phyloP scores from a whole-genome alignment of 768 basidiomycete species.

The Tulasnella sp. region DNA sequence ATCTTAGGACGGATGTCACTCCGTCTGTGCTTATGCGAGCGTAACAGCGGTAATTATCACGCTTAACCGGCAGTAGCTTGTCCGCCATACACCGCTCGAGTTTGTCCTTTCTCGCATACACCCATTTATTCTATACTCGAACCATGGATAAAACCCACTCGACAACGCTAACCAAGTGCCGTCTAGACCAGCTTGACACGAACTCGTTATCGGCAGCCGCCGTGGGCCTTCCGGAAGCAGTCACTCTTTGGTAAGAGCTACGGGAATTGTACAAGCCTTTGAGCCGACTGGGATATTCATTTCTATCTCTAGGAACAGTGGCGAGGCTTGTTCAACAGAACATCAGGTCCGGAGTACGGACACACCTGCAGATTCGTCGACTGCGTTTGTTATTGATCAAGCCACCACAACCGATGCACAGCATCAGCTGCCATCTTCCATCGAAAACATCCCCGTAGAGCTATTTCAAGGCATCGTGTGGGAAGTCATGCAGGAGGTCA shows the following conservation, averaged over 20 bases:
- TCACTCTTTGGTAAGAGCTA: background rate
- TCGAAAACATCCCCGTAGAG: background rate
- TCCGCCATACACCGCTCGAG: too few relatives aligned
- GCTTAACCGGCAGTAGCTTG: background rate
- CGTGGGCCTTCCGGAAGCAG: background rate
- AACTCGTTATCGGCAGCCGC: background rate
- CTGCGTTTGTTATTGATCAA: background rate
- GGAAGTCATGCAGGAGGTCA: background rate
- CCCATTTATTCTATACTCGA: background rate
- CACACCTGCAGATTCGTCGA: background rate
- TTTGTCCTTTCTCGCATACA: background rate
- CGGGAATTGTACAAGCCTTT: background rate
- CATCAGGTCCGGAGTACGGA: background rate
- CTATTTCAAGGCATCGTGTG: background rate
- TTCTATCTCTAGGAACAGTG: background rate
- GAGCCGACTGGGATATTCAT: background rate
- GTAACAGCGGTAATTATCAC: background rate
- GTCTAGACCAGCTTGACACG: background rate
- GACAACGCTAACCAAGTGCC: background rate
- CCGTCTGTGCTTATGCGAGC: background rate
- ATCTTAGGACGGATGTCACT: background rate
- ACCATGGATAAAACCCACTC: background rate
- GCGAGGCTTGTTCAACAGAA: background rate
- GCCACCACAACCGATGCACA: background rate
- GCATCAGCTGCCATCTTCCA: background rate